phyloP scores from a whole-genome alignment of 1,139 yeast genomes.

The Meyerozyma carpophila region DNA sequence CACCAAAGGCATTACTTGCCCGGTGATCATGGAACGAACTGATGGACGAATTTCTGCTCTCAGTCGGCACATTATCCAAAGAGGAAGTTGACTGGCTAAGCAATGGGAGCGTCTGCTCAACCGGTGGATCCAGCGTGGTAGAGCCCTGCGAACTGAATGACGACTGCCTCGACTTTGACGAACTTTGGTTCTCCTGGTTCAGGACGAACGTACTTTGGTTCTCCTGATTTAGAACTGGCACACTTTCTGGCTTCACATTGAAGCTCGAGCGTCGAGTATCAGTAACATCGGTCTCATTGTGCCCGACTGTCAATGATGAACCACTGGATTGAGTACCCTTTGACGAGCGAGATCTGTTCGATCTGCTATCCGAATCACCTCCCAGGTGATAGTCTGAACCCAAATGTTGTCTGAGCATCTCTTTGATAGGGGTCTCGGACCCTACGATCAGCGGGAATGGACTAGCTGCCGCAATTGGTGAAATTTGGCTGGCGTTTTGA shows the following conservation, averaged over 20 bases:
- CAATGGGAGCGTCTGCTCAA: conserved; percentile 38
- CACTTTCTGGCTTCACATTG: neutral
- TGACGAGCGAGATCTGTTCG: neutral
- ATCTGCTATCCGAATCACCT: neutral
- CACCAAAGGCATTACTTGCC: conserved; percentile 12
- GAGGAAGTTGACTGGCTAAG: conserved; percentile 28
- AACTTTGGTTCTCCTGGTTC: neutral
- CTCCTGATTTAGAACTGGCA: neutral
- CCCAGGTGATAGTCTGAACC: neutral
- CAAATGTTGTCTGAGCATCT: conserved; percentile 13
- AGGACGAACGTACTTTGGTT: no score
- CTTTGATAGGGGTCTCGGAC: conserved; percentile 17
- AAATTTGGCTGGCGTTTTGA: neutral
- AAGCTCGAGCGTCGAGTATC: neutral
- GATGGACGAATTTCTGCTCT: conserved; percentile 19
- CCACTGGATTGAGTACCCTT: neutral
- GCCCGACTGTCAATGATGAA: neutral
- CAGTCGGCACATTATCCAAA: conserved; percentile 6
- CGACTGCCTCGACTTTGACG: conserved; percentile 13
- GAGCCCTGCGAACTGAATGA: conserved; percentile 22
- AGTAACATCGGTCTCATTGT: neutral
- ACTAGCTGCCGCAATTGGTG: neutral
- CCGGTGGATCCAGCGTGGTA: conserved; percentile 15
- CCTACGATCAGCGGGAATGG: conserved; percentile 7
- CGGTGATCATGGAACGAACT: conserved; percentile 26